Base-by-base conservation (phyloP, 305 asterid species). In the Stenogyne calaminthoides region DNA sequence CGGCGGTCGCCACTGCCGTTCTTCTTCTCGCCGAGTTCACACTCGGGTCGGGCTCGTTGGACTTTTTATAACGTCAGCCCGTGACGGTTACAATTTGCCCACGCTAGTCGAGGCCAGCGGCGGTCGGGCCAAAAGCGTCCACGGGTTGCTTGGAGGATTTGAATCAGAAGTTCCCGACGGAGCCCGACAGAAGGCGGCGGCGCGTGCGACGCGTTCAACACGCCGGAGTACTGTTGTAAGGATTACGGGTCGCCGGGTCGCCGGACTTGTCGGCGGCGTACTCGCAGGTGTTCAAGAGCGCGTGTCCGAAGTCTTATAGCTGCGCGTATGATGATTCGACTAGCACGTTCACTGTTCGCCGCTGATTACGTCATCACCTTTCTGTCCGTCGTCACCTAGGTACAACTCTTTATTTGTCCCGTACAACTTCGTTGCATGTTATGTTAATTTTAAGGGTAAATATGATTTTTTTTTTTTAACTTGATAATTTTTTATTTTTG, bases 11-110 rank as follows among this genome's bases (percentile, higher is more conserved):
- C 27, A 89, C 91, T 63, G 89, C 92, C 6, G 96, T n/a, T n/a
- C 96, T 63, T 87, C 97, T n/a, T 1, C 83, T 89, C 0, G 96
- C 87, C 16, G 96, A 91, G 77, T 86, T 91, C 73, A 87, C 96
- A 7, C 83, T 86, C 18, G 93, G 88, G 0, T 57, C 71, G 16
- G 92, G 86, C 52, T 70, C 84, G 64, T 59, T 76, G 80, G 97
- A 91, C 77, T 91, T 87, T n/a, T 74, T 91, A 91, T 72, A 89
- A 91, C 78, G 95, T 91, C 72, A 91, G 96, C 91, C 96, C 54
- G 96, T 86, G 91, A 91, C 73, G 97, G 97, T 1, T 91, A 86
- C 82, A 91, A 91, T 78, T 16, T 74, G 39, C 80, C 86, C 12
- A 7, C 75, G 39, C 68, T 77, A 39, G 77, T 81, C 25, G 76